phyloP scores from a whole-genome alignment of 768 basidiomycete genomes.

The Jaapia argillacea region DNA sequence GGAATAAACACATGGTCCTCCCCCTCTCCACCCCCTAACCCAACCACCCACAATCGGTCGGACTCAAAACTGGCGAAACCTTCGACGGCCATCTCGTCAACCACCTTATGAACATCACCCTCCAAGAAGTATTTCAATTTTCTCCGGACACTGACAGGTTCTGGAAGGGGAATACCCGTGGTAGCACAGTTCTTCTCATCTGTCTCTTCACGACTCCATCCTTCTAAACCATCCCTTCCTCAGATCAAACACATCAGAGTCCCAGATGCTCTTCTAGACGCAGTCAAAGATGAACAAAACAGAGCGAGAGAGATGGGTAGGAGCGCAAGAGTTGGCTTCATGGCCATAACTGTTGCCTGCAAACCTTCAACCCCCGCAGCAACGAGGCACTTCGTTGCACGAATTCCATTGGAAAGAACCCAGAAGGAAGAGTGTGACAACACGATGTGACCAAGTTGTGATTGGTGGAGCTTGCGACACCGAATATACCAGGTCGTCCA shows the following conservation, averaged over 20 bases:
- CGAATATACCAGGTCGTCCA: too few relatives aligned
- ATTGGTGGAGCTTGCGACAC: too few relatives aligned
- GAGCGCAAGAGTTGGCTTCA: conserved; percentile 38
- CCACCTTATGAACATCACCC: conserved; percentile 99
- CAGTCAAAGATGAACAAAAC: conserved; percentile 88
- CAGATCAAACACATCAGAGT: conserved; percentile 98
- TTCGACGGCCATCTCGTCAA: conserved; percentile 99
- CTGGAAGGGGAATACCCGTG: conserved; percentile 95
- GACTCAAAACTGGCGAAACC: conserved; percentile 95
- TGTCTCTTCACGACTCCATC: conserved; percentile 20
- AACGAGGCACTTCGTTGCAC: too few relatives aligned
- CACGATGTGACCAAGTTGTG: too few relatives aligned
- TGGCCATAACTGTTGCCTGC: too few relatives aligned
- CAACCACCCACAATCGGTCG: conserved; percentile 56
- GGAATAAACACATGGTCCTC: conserved; percentile 95
- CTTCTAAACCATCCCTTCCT: not conserved
- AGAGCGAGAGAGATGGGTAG: conserved; percentile 75
- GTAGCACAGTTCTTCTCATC: conserved; percentile 69
- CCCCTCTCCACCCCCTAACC: not conserved
- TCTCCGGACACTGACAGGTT: conserved; percentile 89
- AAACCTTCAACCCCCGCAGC: too few relatives aligned
- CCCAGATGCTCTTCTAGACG: conserved; percentile 79
- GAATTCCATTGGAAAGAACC: too few relatives aligned
- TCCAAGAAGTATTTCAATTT: conserved; percentile 96
- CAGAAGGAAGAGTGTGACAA: too few relatives aligned